Conservation (phyloP, 768 basidiomycete species). For the Asterophora parasitica region DNA sequence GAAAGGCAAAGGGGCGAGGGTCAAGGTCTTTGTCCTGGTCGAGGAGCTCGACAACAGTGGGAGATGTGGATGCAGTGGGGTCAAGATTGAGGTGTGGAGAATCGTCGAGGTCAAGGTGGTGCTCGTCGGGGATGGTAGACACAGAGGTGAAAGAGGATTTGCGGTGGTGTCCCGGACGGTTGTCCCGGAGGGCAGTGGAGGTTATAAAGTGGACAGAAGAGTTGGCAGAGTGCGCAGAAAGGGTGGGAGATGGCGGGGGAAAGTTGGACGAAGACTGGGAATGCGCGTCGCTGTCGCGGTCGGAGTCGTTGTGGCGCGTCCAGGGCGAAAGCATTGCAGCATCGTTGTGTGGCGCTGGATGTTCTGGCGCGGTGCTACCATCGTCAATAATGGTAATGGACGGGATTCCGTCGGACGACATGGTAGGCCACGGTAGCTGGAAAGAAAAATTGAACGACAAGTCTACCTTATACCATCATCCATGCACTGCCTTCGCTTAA, state of each 20-base stretch:
- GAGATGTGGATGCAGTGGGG: constrained; percentile 21
- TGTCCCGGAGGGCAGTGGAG: constrained; percentile 58
- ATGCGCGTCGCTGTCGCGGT: constrained; percentile 18
- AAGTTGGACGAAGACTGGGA: constrained; percentile 22
- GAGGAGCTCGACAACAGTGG: constrained; percentile 22
- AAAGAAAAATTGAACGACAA: too few species aligned
- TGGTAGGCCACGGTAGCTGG: background rate
- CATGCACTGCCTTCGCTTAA: too few species aligned
- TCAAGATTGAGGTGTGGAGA: constrained; percentile 35
- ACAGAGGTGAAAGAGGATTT: constrained; percentile 53
- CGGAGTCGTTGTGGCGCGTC: constrained; percentile 28
- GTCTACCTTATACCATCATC: too few species aligned
- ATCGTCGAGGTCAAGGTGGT: constrained; percentile 26
- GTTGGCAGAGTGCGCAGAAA: constrained; percentile 56
- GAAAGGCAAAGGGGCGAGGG: constrained; percentile 67
- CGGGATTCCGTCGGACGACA: constrained; percentile 8
- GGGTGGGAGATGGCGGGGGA: constrained; percentile 70
- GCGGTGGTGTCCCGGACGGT: constrained; percentile 47
- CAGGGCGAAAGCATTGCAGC: constrained; percentile 24
- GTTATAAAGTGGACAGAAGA: constrained; percentile 44
- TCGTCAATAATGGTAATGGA: constrained; percentile 11
- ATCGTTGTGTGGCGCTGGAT: constrained; percentile 3
- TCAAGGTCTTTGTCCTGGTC: constrained; percentile 41
- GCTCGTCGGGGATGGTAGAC: constrained; percentile 51
- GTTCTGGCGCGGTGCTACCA: background rate